Base-by-base conservation (phyloP, 164 flowering plant genomes). In the Annona cherimola region DNA sequence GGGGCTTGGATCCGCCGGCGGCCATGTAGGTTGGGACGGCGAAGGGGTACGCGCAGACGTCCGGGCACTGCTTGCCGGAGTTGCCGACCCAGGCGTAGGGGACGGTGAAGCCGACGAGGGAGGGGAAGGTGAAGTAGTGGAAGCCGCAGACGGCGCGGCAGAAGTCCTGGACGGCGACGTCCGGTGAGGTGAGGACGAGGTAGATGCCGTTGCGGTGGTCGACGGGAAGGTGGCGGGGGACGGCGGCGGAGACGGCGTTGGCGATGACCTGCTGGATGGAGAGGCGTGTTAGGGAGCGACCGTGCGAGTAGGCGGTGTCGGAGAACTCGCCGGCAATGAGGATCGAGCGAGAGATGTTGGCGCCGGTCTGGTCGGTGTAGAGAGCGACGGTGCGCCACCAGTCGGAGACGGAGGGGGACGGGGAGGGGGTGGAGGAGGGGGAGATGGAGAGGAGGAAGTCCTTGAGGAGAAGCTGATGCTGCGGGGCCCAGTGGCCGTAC, bases 11-110 rank as follows among this genome's bases (percentile, higher is more conserved):
- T 1, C 90, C 90, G 0, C 89, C 90, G 0, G 90, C 90, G 16
- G 72, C 84, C 92, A 91, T 90, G 83, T 91, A 94, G 3, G 75
- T 83, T 8, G 99, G 99, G 0, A 92, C 57, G 9, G 84, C 84
- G 73, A 82, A 82, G 6, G 84, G 87, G 72, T 82, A 84, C 5
- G 87, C 84, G 69, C 87, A 84, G 5, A 81, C 81, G 39, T 78
- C 87, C n/a, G 98, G 93, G 77, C 99, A 95, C 73, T 90, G 98
- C 73, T 78, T 83, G 1, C 86, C 96, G 4, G 97, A 90, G 77
- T 93, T 85, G 0, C 99, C 99, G 0, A 95, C 80, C 99, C 99
- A 95, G 4, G 99, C 99, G 84, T 92, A 95, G 1, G 99, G 99
- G 12, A 93, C 71, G 1, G 97, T 93, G 86, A 86, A 84, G 4